Conservation (phyloP, 129 eudicot genomes). For the Heracleum sosnowskyi region DNA sequence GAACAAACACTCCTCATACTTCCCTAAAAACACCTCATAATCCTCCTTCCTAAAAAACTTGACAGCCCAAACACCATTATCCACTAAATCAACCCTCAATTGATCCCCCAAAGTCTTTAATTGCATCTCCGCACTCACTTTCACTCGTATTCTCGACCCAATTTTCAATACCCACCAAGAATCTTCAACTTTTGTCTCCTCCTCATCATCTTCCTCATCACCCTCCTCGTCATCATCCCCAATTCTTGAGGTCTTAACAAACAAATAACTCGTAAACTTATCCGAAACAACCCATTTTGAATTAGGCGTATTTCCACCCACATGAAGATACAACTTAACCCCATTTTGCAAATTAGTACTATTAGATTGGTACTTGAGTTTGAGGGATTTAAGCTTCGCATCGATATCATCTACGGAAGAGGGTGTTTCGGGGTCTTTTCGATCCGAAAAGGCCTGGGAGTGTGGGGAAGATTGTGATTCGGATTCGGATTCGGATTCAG, state of each 20-base stretch:
- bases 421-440: conserved; percentile 41
- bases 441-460: conserved; percentile 18
- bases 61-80: conserved; percentile 73
- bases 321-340: conserved; percentile 53
- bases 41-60: conserved; percentile 49
- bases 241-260: conserved; percentile 26
- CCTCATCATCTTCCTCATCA: conserved; percentile 38
- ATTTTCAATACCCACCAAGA: conserved; percentile 63
- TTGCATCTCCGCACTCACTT: conserved; percentile 50
- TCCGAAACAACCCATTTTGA: conserved; percentile 60
- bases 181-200: conserved; percentile 20
- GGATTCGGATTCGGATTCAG: conserved; percentile 47
- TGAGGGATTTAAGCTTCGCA: conserved; percentile 55
- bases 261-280: conserved; percentile 33
- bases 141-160: conserved; percentile 54
- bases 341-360: conserved; percentile 22
- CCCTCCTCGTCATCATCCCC: conserved; percentile 16
- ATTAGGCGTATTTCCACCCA: conserved; percentile 42
- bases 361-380: conserved; percentile 52
- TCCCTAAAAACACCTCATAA: conserved; percentile 36
- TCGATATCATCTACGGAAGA: conserved; percentile 71
- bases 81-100: conserved; percentile 56
- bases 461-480: conserved; percentile 1
- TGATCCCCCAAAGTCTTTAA: conserved; percentile 65
- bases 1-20: conserved; percentile 72